Base-by-base conservation (phyloP, 2,329 filamentous ascomycete genomes). In the Penicillium sclerotiorum region DNA sequence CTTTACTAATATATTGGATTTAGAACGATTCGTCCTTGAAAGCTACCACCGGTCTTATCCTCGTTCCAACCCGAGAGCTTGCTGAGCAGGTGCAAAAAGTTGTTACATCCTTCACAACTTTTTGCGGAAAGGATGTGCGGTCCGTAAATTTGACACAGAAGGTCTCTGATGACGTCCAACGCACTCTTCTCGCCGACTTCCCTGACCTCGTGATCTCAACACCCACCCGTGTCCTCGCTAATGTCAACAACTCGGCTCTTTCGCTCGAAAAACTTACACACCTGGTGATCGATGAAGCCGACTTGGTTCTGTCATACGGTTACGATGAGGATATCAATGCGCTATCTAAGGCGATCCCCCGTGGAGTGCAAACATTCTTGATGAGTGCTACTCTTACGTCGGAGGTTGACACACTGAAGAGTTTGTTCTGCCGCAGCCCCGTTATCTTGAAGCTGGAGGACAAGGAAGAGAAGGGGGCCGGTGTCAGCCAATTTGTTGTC, bases 161-260 rank as follows among this genome's bases (percentile, higher is more conserved):
- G 67, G 86, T 96, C 30, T 90, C 91, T 35, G 90, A 95, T 61
- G 87, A 87, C 3, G 94, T 97, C 1, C 90, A 95, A 67, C 84
- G 89, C 54, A 90, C 92, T 0, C 83, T 96, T 54, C 83, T 99
- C 36, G 86, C 90, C 46, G 91, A 91, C 66, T 83, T 81, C 1
- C 94, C 94, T 8, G 92, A 99, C 63, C 83, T 99, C 49, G 85
- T 99, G 42, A 85, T 99, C 37, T 89, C 92, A 1, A 99, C 95
- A 0, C 94, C 94, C 0, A 85, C 89, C n/a, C 82, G 90, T 62
- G 90, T 89, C 12, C 87, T 87, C 64, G 79, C 87, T 50, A 91
- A 93, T 64, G 80, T 95, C 63, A 89, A 88, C 64, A 85, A 79
- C 43, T 84, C 85, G 9, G 82, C 86, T 0, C 76, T 97, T 42